Base-by-base conservation (phyloP, 805 yeast species). In the Candida insectalens region DNA sequence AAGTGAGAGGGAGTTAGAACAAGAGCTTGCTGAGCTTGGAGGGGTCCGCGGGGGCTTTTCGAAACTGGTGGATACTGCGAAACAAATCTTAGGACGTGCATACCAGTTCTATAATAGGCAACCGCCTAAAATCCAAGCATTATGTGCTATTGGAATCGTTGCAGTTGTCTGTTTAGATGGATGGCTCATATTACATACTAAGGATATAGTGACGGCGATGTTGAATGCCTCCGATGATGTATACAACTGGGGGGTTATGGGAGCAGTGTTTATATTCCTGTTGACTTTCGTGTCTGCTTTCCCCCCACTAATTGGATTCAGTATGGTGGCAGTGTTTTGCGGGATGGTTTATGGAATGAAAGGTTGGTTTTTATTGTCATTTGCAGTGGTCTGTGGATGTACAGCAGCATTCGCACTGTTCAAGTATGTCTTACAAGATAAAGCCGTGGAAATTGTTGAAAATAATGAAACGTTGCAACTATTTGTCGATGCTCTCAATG, bases 251-350 rank as follows among this genome's bases (percentile, higher is more conserved):
- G 57, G 57, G 1, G 10, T 40, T 15, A 41, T 31, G 26, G 60
- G 60, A 4, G 35, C 32, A 5, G 6, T 66, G 4, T 42, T 74
- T 1, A 49, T 88, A 37, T 69, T 77, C 33, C 13, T 55, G 4
- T 52, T 78, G 30, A 56, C 87, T 3, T 70, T 79, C 43, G 19
- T 67, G 2, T 87, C 88, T 4, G 76, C 92, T 0, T 88, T 89
- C 62, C 97, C 98, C 2, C 98, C 97, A 2, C 42, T 89, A 44
- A 55, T 85, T 22, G 98, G 98, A 1, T 88, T 78, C 57, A 69
- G 89, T 4, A 65, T 78, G 15, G 54, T 83, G 14, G 68, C 80
- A 14, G 67, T 81, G 30, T 50, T 79, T 12, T 63, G 76, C 4
- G 98, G 97, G 2, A 74, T 85, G 71, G 69, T 80, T 6, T 92